These are phyloP conservation scores for Clonostachys byssicola DNA, from an alignment of 2,329 filamentous ascomycete species.

Conservation along the genomic window DNA sequence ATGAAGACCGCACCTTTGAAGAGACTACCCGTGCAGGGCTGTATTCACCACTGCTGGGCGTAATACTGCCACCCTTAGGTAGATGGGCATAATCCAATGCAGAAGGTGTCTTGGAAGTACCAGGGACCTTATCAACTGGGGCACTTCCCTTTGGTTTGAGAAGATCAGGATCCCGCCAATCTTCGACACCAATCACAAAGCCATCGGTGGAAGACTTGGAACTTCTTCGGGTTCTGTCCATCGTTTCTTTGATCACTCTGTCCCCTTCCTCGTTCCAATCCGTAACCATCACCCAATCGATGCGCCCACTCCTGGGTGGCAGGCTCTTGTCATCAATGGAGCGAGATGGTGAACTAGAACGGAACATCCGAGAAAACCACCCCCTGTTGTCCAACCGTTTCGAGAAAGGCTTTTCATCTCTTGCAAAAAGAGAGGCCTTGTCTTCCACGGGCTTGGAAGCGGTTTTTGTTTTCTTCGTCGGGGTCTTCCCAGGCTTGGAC, in stretches of 20 bases:
- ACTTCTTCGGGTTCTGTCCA: constrained; percentile 16
- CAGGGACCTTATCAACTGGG: background rate
- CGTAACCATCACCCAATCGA: constrained; percentile 69
- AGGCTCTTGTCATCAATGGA: constrained; percentile 48
- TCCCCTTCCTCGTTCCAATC: constrained; percentile 54
- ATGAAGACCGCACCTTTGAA: no score
- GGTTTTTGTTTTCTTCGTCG: constrained; percentile 15
- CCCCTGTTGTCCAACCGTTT: constrained; percentile 11
- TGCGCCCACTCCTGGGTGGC: constrained; percentile 67
- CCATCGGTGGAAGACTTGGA: constrained; percentile 31
- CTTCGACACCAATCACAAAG: constrained; percentile 80
- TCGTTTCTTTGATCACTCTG: constrained; percentile 32
- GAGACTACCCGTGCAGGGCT: no score
- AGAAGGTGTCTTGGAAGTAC: background rate
- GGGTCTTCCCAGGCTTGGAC: constrained; percentile 25
- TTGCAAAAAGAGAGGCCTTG: constrained; percentile 3
- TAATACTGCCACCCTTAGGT: no score
- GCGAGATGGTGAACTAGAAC: constrained; percentile 20
- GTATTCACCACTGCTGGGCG: no score
- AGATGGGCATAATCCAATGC: no score
- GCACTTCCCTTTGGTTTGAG: constrained; percentile 2
- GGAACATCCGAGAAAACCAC: constrained; percentile 42
- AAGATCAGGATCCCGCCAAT: constrained; percentile 75
- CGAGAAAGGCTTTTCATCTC: background rate
- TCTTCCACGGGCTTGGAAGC: constrained; percentile 12